Evolutionary conservation across 139 green algal genomes (phyloP), one percentile per base, ranked within the genome.

Genomic region (Ettlia oleoabundans): DNA sequence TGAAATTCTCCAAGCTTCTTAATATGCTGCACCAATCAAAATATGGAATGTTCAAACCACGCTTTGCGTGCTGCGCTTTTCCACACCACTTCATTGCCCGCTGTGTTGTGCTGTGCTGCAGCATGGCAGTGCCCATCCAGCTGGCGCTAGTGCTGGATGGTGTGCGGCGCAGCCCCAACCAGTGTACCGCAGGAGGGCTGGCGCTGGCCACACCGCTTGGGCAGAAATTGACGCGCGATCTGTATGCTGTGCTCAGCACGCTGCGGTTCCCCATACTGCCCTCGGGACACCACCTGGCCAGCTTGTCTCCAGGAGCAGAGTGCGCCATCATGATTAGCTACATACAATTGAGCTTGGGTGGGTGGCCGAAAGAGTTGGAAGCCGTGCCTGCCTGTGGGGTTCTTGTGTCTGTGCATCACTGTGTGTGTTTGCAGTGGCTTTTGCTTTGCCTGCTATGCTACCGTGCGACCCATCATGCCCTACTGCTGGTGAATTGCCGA

Each of bases 61-160:
- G 35, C 3, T 32, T 67, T 67, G 3, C 61, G 28, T 67, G 24
- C 21, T 67, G 24, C 21, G 24, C n/a, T 19, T 24, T 33, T 33
- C n/a, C 63, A 33, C n/a, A 30, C 30, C 30, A 15, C 32, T 26
- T 8, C 63, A 9, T 4, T 70, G 62, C 32, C 10, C 33, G 63
- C 63, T n/a, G n/a, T n/a, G n/a, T n/a, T n/a, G n/a, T n/a, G n/a
- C n/a, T n/a, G n/a, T n/a, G n/a, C n/a, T n/a, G n/a, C n/a, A 70
- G 63, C 32, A 8, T 38, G 63, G n/a, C 63, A 10, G 2, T 70
- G 8, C 63, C 30, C 28, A 32, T 70, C 30, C 63, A 70, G 63
- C 63, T 70, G 30, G 63, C 63, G 63, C 63, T 70, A 33, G 33
- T 32, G n/a, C 63, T 70, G 63, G 26, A 70, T 19, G 32, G 63